Evolutionary conservation across 768 basidiomycete species (phyloP).

Genomic region (Tylopilus cervinicoccineus): DNA sequence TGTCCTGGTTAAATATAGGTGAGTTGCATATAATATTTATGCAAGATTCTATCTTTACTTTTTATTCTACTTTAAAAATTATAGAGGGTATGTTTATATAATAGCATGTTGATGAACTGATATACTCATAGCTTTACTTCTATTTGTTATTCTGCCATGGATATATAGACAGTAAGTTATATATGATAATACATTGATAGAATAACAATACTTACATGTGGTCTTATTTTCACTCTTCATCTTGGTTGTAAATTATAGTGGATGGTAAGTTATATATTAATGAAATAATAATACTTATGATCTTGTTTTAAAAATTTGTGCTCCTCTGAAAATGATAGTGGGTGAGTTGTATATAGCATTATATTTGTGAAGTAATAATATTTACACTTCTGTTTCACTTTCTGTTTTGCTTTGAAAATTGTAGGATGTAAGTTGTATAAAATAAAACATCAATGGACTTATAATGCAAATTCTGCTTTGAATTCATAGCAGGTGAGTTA

Average conservation of each 20-base stretch:
- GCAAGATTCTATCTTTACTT: not conserved
- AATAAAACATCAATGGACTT: too few species aligned
- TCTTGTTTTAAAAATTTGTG: too few species aligned
- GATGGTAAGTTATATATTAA: not conserved
- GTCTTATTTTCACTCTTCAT: not conserved
- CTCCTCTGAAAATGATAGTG: too few species aligned
- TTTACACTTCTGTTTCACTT: too few species aligned
- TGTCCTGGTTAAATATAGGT: too few species aligned
- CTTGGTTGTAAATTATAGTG: not conserved
- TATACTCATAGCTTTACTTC: not conserved
- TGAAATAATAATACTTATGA: not conserved
- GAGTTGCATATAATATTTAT: not conserved
- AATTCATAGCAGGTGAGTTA: not conserved
- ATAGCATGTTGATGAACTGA: too few species aligned
- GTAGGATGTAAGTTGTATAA: not conserved
- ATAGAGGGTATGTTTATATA: not conserved
- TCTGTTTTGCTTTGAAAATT: too few species aligned
- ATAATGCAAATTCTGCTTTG: not conserved
- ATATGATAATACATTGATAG: not conserved
- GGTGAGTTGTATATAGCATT: not conserved
- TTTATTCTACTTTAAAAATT: not conserved
- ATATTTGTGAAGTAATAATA: not conserved
- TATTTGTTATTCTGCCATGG: not conserved
- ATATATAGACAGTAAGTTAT: not conserved
- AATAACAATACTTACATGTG: not conserved